phyloP scores from a whole-genome alignment of 1,139 yeast genomes.

The Debaryomyces subglobosus region DNA sequence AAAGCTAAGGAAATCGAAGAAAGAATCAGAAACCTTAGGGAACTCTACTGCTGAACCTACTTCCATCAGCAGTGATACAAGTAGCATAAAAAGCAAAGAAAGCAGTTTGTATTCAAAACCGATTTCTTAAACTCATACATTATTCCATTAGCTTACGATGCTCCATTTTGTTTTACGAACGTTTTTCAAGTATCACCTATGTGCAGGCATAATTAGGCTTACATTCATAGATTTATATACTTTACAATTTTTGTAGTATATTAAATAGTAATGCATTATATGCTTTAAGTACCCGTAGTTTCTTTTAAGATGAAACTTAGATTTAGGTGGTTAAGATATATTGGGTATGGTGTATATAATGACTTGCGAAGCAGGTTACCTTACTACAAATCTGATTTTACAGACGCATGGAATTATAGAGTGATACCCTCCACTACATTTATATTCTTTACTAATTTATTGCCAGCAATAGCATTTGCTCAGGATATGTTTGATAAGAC shows the following conservation, averaged over 20 bases:
- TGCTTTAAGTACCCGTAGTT: not conserved
- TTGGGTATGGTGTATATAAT: slow-evolving; percentile 58
- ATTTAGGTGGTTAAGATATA: slow-evolving; percentile 19
- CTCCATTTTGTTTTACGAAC: not conserved
- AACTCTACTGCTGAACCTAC: not conserved
- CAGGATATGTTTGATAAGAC: slow-evolving; percentile 97
- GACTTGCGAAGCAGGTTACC: slow-evolving; percentile 65
- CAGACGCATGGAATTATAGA: slow-evolving; percentile 81
- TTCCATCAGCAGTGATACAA: not conserved
- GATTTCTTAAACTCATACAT: not conserved
- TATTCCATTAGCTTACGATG: not conserved
- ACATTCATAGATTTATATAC: not conserved
- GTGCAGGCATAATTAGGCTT: not conserved
- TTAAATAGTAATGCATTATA: not conserved
- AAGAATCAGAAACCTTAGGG: not conserved
- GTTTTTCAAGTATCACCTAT: not conserved
- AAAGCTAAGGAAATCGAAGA: not conserved
- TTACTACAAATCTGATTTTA: slow-evolving; percentile 74
- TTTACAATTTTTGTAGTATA: not conserved
- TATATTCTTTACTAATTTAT: slow-evolving; percentile 83
- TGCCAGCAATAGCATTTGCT: slow-evolving; percentile 96
- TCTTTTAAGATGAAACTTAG: not conserved
- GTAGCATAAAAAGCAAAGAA: not conserved
- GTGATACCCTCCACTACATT: slow-evolving; percentile 85
- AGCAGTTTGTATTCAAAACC: not conserved